Evolutionary conservation across 345 rosid genomes (phyloP).

Genomic region (Acer campestre): DNA sequence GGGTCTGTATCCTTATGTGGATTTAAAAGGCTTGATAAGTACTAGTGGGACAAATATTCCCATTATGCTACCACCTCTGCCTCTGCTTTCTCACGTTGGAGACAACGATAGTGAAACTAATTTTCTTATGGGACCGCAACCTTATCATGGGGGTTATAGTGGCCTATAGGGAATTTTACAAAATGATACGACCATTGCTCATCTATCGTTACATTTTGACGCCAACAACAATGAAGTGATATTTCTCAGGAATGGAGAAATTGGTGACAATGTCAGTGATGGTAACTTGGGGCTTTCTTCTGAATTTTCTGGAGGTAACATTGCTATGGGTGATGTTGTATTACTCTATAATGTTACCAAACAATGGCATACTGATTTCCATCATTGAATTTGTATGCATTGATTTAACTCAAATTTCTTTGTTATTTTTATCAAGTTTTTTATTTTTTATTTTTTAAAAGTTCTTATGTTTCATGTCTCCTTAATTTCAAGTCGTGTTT

Average conservation of each 20-base stretch:
- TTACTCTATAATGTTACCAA: conserved; percentile 15
- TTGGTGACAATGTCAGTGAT: neutral
- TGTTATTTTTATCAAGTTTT: no score
- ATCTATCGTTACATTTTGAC: no score
- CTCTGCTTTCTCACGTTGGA: neutral
- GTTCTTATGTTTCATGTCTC: neutral
- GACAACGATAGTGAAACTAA: no score
- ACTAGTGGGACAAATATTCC: neutral
- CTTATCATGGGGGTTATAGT: no score
- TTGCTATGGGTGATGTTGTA: neutral
- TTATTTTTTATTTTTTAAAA: no score
- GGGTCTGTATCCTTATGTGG: no score
- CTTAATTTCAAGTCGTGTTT: no score
- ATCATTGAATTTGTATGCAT: neutral
- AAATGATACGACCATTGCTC: no score
- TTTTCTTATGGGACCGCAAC: no score
- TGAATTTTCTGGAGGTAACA: neutral
- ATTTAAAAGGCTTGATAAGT: no score
- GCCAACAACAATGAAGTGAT: neutral
- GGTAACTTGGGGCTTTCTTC: neutral
- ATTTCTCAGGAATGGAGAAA: neutral
- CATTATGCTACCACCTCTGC: neutral
- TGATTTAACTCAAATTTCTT: no score
- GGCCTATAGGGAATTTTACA: no score
- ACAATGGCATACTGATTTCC: neutral